Evolutionary conservation across 495 filamentous ascomycete genomes (phyloP), one percentile per base, ranked within the genome.

Genomic region (Alectoria sarmentosa): DNA sequence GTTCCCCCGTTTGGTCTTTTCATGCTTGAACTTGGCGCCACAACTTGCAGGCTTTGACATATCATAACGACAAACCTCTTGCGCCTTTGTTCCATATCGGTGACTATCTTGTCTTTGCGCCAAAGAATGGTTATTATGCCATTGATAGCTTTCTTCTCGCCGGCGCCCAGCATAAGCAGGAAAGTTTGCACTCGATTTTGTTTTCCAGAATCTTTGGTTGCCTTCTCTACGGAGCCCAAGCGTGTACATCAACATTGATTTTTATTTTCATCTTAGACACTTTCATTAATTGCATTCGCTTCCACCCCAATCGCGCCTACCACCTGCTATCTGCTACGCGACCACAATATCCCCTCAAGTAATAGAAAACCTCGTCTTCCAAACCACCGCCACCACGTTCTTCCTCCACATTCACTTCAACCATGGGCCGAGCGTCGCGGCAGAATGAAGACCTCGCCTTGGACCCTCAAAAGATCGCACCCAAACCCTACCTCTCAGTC

Each of bases 401-500:
- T n/a, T 19, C 17, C 38, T 36, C 38, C 28, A n/a, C 17, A 42
- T 10, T 11, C 28, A 34, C 13, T 28, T 17, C 41, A 10, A 54
- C 17, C 39, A 64, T 65, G 63, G 63, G 63, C 42, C 63, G 41
- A 36, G 32, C 44, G n/a, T 60, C 63, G 3, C 14, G 57, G n/a
- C 44, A 52, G 1, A n/a, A 49, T 0, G 41, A 38, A 26, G 36
- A 36, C 5, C 55, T 17, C 14, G 13, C 57, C 17, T 19, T 54
- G 1, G 21, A 5, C 21, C 42, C 57, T 9, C 21, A 38, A 46
- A 58, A 46, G 14, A 3, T 60, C 63, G 19, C 10, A 6, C 63
- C 63, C 6, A 65, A 48, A n/a, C 63, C 63, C 39, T 65, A 65
- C 56, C 63, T 65, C 19, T 60, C 63, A 4, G 63, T 65, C 63